These are phyloP conservation scores for Hanseniaspora clermontiae DNA, from an alignment of 805 yeast species.

Conservation along the genomic window DNA sequence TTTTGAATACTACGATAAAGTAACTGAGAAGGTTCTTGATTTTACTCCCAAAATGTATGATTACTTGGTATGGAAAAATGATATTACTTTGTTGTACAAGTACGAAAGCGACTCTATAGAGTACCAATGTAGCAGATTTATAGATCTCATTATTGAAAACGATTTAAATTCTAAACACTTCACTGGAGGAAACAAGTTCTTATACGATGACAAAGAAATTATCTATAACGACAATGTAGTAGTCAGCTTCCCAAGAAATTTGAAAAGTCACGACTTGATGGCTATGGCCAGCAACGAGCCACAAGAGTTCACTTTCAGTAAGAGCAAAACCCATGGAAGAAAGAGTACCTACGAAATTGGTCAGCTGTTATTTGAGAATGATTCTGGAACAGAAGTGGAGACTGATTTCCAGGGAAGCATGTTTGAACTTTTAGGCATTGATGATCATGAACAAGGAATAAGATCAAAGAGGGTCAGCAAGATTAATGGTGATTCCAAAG, in stretches of 20 bases:
- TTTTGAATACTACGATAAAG: conserved; percentile 53
- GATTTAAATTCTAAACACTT: conserved; percentile 58
- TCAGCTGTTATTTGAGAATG: conserved; percentile 2
- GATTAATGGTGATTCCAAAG: not conserved
- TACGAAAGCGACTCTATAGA: conserved; percentile 4
- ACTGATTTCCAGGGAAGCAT: conserved; percentile 1
- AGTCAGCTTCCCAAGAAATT: not conserved
- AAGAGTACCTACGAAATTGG: not conserved
- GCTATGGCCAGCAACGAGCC: not conserved
- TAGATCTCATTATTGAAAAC: conserved; percentile 48
- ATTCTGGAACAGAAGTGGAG: not conserved
- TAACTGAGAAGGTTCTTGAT: conserved; percentile 59
- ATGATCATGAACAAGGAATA: not conserved
- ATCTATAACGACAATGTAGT: not conserved
- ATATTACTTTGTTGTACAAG: not conserved
- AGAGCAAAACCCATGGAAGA: not conserved
- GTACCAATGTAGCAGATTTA: conserved; percentile 39
- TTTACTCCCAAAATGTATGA: conserved; percentile 45
- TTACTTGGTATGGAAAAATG: conserved; percentile 19
- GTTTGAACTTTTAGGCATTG: conserved; percentile 8
- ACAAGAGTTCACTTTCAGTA: conserved; percentile 2
- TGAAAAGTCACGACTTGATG: not conserved
- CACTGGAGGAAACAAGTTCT: conserved; percentile 46
- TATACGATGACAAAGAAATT: conserved; percentile 30
- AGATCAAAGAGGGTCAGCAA: not conserved